Base-by-base conservation (phyloP, 805 yeast species). In the Ogataea nonfermentans region DNA sequence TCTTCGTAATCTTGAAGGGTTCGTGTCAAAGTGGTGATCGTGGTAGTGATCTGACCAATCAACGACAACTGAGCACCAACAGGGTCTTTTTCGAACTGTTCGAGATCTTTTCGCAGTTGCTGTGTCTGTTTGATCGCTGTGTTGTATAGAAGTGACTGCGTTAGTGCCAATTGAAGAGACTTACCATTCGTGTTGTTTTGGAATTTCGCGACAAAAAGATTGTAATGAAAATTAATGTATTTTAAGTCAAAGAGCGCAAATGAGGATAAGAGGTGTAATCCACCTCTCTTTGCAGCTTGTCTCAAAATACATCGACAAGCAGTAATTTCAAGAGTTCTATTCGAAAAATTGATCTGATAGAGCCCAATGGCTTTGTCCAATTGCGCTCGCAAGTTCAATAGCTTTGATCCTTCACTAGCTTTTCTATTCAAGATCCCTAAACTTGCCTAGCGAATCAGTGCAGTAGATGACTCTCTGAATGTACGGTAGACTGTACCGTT, bases 91-190 rank as follows among this genome's bases (percentile, higher is more conserved):
- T 82, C 90, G 49, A 91, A 81, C 37, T 68, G 63, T 13, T 74
- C 69, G 34, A 91, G 63, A 52, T 89, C 96, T 45, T 76, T 75
- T 43, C 79, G 75, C 37, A 91, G 65, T 19, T 80, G 71, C 52
- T 78, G 86, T 22, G 88, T 78, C 62, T 90, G 96, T 61, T 87
- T 88, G 39, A 84, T 71, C 7, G 95, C 96, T 61, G 87, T 95
- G 65, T 87, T 91, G 66, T 83, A 88, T 37, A 90, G 70, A 19
- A 95, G 81, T 65, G 89, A 90, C 98, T 73, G 12, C 8, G 30
- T 39, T 26, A 34, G 46, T 33, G 24, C 10, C 13, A 7, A 9
- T 9, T n/a, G 17, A 11, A n/a, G 16, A 24, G 10, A 37, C 41
- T 37, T 37, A 37, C 41, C 41, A 37, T 37, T 15, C 6, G 41